These are phyloP conservation scores for Acanthamoeba castellanii DNA, from an alignment of 208 protist genomes.

Conservation along the genomic window DNA sequence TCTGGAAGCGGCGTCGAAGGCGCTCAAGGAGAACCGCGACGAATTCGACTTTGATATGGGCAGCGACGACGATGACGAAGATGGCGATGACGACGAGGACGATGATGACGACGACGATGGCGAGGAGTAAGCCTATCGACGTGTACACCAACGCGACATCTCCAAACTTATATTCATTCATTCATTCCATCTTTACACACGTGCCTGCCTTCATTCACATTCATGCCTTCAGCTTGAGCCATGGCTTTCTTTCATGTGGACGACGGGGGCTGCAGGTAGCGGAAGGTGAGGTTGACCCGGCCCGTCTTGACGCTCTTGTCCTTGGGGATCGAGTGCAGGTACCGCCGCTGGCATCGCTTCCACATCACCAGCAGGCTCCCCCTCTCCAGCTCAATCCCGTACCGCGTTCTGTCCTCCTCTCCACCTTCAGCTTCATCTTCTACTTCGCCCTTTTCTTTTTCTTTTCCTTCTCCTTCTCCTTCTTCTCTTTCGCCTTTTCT, in stretches of 20 bases:
- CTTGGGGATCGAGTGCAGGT: constrained; percentile 15
- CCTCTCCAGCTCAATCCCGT: neutral
- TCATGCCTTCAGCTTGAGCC: no score
- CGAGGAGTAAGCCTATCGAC: no score
- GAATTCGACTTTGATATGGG: constrained; percentile 1
- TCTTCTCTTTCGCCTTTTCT: neutral
- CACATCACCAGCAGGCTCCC: constrained; percentile 49
- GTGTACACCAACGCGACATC: no score
- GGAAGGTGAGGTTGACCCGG: constrained; percentile 50
- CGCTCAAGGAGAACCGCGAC: constrained; percentile 61
- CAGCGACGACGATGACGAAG: constrained; percentile 38
- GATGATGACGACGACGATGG: constrained; percentile 52
- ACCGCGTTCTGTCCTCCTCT: neutral
- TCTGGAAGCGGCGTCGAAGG: constrained; percentile 78
- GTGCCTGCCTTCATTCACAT: no score
- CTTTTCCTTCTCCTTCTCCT: neutral
- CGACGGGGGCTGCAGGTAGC: neutral
- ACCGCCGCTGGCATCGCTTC: constrained; percentile 20
- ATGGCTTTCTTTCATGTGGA: no score
- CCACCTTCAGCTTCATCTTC: neutral
- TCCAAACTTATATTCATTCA: no score
- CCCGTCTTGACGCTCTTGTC: constrained; percentile 14
- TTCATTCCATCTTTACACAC: no score
- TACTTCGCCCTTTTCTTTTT: neutral
- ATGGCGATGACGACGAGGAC: constrained; percentile 29